Evolutionary conservation across 352 stramenopile genomes (phyloP).

Genomic region (Detonula confervacea): DNA sequence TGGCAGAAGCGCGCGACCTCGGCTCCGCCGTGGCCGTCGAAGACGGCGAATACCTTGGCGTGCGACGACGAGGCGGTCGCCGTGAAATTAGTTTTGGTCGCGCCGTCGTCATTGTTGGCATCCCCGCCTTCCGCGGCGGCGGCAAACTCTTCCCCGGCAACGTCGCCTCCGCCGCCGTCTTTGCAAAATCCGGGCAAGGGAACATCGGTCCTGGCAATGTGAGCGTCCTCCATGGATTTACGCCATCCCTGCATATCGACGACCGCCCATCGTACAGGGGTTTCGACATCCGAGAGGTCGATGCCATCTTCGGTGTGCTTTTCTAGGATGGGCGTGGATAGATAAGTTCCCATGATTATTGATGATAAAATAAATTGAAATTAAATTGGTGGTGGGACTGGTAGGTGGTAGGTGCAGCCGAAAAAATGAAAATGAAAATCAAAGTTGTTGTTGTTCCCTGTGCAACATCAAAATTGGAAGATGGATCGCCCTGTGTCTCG

Average conservation of each 20-base stretch:
- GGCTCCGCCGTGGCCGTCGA: conserved; percentile 84
- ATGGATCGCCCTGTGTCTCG: no score
- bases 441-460: no score
- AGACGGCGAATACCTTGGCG: conserved; percentile 86
- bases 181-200: conserved; percentile 1
- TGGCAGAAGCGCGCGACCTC: conserved; percentile 81
- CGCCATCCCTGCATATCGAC: conserved; percentile 87
- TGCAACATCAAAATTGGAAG: no score
- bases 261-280: conserved; percentile 70
- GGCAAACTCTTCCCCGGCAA: background rate
- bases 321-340: conserved; percentile 78
- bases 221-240: conserved; percentile 86
- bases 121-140: background rate
- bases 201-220: conserved; percentile 73
- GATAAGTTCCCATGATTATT: conserved; percentile 82
- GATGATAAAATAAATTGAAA: conserved; percentile 6
- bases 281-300: conserved; percentile 42
- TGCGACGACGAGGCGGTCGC: no score
- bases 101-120: background rate
- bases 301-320: conserved; percentile 74
- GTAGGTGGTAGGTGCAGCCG: no score
- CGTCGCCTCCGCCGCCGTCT: background rate
- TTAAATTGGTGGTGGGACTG: conserved; percentile 1
- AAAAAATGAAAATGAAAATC: no score
- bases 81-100: no score